Base-by-base conservation (phyloP, 257 asterid species). In the Solanum ossicruentum region DNA sequence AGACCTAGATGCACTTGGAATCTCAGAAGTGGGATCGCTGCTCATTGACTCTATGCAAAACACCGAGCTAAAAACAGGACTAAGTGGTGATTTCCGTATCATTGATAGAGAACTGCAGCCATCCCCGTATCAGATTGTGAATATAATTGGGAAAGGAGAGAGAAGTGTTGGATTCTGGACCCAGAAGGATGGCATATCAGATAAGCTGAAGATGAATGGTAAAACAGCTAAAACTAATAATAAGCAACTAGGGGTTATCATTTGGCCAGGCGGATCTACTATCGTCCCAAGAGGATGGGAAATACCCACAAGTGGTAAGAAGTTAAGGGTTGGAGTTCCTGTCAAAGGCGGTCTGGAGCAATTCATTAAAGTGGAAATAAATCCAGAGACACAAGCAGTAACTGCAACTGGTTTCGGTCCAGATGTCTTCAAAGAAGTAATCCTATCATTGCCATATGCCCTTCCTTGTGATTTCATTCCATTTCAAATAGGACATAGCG, bases 131-230 rank as follows among this genome's bases (percentile, higher is more conserved):
- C 80, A 91, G 87, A 86, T 92, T 81, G 92, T 92, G 87, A 92
- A 91, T 85, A 85, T 92, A 60, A 58, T 88, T n/a, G 91, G 91
- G 16, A 86, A 47, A 43, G 86, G 88, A 8, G 91, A 56, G 1
- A 73, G 28, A 85, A 54, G 1, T 2, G 72, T 91, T 67, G 95
- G 95, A 7, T 90, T 89, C 83, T 92, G 93, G 93, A 89, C 87
- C 3, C 69, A 57, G 28, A 84, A 13, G 12, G 28, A 82, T 82
- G 93, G 95, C 51, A 87, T 92, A 75, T 67, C 84, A 1, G 45
- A 45, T 32, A 16, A 75, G 26, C 86, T 80, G 41, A 80, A 84
- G 49, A 66, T 55, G 6, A 83, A 56, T 52, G 86, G 13, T 56
- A 47, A 79, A 57, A 21, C 7, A 28, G 86, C 10, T 43, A 79